Conservation (phyloP, 805 yeast genomes). For the Danielia oregonensis region DNA sequence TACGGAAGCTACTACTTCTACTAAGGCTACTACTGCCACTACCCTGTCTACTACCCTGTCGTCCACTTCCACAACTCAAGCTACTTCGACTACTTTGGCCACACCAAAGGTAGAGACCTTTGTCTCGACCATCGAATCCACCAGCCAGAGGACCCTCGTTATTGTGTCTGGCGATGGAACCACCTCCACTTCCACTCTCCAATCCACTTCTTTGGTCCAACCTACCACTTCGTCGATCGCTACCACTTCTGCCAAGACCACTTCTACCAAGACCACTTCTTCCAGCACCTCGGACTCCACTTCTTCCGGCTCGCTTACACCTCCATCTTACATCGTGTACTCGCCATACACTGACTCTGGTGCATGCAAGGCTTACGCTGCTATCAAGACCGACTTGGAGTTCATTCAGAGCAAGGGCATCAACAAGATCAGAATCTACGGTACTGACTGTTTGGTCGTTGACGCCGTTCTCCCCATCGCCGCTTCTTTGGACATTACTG, state of each 20-base stretch:
- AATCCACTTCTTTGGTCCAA: slow-evolving; percentile 15
- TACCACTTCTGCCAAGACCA: slow-evolving; percentile 6
- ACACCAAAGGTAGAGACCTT: background rate
- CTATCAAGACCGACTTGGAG: slow-evolving; percentile 57
- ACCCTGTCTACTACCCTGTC: slow-evolving; percentile 21
- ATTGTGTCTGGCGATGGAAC: background rate
- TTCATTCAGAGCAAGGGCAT: slow-evolving; percentile 61
- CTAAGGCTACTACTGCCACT: slow-evolving; percentile 9
- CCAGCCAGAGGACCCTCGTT: background rate
- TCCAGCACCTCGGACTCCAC: slow-evolving; percentile 7
- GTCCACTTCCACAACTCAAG: slow-evolving; percentile 30
- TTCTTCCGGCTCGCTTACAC: slow-evolving; percentile 19
- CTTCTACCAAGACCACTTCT: slow-evolving; percentile 11
- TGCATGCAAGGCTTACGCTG: slow-evolving; percentile 56
- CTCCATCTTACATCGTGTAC: slow-evolving; percentile 65
- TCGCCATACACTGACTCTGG: slow-evolving; percentile 74
- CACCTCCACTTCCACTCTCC: background rate
- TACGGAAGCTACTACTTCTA: slow-evolving; percentile 10
- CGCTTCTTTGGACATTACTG: slow-evolving; percentile 54
- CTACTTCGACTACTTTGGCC: slow-evolving; percentile 26
- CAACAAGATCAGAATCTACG: slow-evolving; percentile 68
- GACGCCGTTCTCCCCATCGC: slow-evolving; percentile 63
- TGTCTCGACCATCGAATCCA: slow-evolving; percentile 21
- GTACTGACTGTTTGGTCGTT: slow-evolving; percentile 78
- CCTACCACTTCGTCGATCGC: slow-evolving; percentile 13